These are phyloP conservation scores for Ophiosphaerella narmari DNA, from an alignment of 2,329 filamentous ascomycete genomes.

Conservation along the genomic window DNA sequence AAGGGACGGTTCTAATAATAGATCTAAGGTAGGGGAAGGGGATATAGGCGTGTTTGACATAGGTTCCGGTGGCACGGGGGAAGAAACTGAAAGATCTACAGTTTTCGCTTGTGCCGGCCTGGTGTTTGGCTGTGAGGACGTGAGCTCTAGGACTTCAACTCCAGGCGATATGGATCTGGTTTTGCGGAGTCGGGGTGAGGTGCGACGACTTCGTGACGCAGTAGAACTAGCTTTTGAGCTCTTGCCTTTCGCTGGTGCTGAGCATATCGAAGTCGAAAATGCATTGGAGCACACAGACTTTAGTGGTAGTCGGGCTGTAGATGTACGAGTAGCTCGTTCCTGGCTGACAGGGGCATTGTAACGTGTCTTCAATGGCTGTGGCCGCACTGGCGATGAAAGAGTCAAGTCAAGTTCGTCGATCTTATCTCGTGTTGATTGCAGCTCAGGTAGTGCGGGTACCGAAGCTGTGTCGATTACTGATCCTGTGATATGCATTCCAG, in stretches of 20 bases:
- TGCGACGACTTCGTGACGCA: conserved; percentile 15
- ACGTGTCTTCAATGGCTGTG: neutral
- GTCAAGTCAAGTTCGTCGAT: conserved; percentile 40
- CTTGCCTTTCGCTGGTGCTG: conserved; percentile 8
- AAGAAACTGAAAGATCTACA: conserved; percentile 31
- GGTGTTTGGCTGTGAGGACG: conserved; percentile 7
- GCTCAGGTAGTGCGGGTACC: conserved; percentile 18
- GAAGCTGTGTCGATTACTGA: conserved; percentile 11
- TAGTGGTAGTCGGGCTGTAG: conserved; percentile 25
- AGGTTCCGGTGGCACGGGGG: conserved; percentile 5
- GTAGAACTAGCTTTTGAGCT: conserved; percentile 3
- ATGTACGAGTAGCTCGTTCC: conserved; percentile 2
- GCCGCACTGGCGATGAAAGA: conserved; percentile 23
- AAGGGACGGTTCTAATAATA: conserved; percentile 2
- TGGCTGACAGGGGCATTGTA: conserved; percentile 2
- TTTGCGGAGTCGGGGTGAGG: conserved; percentile 28
- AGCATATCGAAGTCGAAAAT: conserved; percentile 15
- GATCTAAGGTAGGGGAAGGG: conserved; percentile 7
- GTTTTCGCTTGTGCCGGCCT: conserved; percentile 13
- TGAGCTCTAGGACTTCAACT: conserved; percentile 34
- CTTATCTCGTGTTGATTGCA: conserved; percentile 15
- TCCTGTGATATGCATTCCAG: conserved; percentile 14
- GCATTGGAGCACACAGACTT: conserved; percentile 34
- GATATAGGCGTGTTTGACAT: neutral
- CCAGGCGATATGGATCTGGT: conserved; percentile 16